Base-by-base conservation (phyloP, 495 filamentous ascomycete genomes). In the Podospora sp. region DNA sequence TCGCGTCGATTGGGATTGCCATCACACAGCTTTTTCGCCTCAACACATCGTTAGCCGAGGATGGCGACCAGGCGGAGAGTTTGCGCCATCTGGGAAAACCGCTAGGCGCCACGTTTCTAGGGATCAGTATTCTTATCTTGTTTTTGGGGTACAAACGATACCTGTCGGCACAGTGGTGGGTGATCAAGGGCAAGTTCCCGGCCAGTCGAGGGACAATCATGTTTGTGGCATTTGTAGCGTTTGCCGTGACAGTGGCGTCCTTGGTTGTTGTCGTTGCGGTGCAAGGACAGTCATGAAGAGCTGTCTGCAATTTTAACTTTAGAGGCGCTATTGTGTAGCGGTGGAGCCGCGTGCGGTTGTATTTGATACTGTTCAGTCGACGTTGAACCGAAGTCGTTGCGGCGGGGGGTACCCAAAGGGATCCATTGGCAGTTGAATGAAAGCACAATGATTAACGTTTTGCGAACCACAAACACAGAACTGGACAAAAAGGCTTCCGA, bases 1-100 rank as follows among this genome's bases (percentile, higher is more conserved):
- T 99, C 75, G 96, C 95, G 46, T 93, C 90, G 59, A 99, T 99
- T 72, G 95, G 95, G 64, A 94, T 99, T 67, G 95, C 94, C 60
- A 88, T 99, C 59, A 97, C 96, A 1, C 95, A 99, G 77, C 86
- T 99, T 59, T 98, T 99, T 80, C 90, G 95, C 26, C 88, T 98
- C 56, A 97, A 96, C 82, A 91, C 86, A 25, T 82, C 88, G 35
- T 78, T 90, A 66, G 72, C 79, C 11, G 67, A 75, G 21, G 71
- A 75, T 22, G 67, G 69, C 22, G 27, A 72, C 25, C 72, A 74
- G 26, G 74, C 75, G 8, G 69, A 78, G 18, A 79, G 69, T n/a
- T 86, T 97, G 18, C 85, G 89, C 60, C 89, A 88, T 60, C 83
- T 97, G 63, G 95, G 95, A 20, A 97, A 97, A 75, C 96, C 95